Base-by-base conservation (phyloP, 2,329 filamentous ascomycete genomes). In the Fusarium citri region DNA sequence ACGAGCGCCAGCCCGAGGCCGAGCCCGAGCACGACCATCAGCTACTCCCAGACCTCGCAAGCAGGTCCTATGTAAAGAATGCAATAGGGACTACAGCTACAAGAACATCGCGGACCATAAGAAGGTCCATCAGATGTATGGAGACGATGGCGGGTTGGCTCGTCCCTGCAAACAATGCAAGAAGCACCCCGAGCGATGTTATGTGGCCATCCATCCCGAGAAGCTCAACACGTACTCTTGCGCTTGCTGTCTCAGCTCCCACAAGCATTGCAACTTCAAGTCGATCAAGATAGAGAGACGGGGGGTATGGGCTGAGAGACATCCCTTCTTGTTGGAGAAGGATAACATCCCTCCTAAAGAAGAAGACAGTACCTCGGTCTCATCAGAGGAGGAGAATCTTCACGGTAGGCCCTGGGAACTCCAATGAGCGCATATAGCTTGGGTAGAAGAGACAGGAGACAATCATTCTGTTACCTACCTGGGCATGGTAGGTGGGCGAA, bases 21-120 rank as follows among this genome's bases (percentile, higher is more conserved):
- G 10, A 37, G 34, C 34, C 6, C 34, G 9, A 37, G 34, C 18
- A 18, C 34, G 10, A n/a, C 34, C 9, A 12, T n/a, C 18, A n/a
- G 34, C 18, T 37, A 7, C 34, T 37, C 10, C 18, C 31, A 18
- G 31, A 10, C 31, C 5, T 34, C 16, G 5, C 16, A 30, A 1
- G 14, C 3, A 2, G 31, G 16, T 5, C 31, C 1, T 3, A 18
- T 60, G 18, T 5, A 3, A 28, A 1, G 7, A 1, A 1, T 20
- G 58, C 30, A 3, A 7, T 2, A 11, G n/a, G 11, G 0, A 1
- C 2, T 30, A 34, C 31, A 31, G 18, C 34, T 34, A 2, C 15
- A 65, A 49, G 18, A 58, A 34, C 15, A 6, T 37, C 5, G 12
- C 11, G 4, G 62, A 65, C 31, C 62, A 65, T 11, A 10, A 0